Percentiles rank a stretch among this genome's conserved stretches.
phyloP scores from a whole-genome alignment of 495 filamentous ascomycete genomes.

The Echria macrotheca region DNA sequence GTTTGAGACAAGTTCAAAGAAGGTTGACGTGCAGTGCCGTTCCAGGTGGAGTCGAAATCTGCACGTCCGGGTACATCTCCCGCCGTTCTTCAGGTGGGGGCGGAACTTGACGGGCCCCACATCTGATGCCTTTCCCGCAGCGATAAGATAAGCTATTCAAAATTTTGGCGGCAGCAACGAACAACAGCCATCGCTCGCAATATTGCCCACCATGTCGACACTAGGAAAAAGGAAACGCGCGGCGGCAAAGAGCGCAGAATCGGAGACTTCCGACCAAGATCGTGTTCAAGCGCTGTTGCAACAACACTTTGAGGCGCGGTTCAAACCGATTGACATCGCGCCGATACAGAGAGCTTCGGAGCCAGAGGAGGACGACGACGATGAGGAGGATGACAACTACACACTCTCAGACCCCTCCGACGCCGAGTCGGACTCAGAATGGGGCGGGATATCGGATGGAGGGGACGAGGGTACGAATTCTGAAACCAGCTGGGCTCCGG shows the following conservation, averaged over 20 bases:
- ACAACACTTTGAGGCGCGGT: constrained; percentile 81
- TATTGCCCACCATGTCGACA: too few relatives aligned
- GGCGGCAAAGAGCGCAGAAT: too few relatives aligned
- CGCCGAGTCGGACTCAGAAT: constrained; percentile 28
- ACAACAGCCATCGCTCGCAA: constrained; percentile 26
- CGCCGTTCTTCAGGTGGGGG: too few relatives aligned
- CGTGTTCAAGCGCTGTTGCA: constrained; percentile 53
- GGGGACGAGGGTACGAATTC: constrained; percentile 16
- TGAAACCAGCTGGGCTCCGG: too few relatives aligned
- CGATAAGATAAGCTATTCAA: constrained; percentile 5
- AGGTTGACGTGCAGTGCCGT: too few relatives aligned
- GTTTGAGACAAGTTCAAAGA: too few relatives aligned
- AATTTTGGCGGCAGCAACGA: background rate
- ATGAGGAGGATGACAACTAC: constrained; percentile 26
- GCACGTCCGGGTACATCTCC: too few relatives aligned
- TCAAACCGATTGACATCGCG: constrained; percentile 58
- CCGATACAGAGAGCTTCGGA: constrained; percentile 3
- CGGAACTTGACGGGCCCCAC: too few relatives aligned
- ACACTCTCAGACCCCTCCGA: constrained; percentile 36
- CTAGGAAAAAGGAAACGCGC: constrained; percentile 41
- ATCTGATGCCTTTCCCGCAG: too few relatives aligned
- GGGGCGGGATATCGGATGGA: constrained; percentile 13
- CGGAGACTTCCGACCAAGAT: too few relatives aligned
- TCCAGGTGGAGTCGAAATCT: too few relatives aligned
- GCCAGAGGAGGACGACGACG: constrained; percentile 22